phyloP scores from a whole-genome alignment of 2,329 filamentous ascomycete genomes.

The Ascochyta pisi region DNA sequence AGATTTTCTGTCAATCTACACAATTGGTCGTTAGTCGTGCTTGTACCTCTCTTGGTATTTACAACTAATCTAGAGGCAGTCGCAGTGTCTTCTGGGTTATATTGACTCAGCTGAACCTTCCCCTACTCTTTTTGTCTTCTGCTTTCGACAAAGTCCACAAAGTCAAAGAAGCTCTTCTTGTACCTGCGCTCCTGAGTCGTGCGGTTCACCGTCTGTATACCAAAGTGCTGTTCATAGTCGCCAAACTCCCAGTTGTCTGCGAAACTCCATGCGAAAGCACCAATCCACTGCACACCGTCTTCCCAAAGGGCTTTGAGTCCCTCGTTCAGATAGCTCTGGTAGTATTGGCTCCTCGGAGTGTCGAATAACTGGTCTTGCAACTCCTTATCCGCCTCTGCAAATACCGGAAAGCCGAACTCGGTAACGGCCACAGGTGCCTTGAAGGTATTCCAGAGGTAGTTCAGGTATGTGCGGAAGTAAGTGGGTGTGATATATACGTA shows the following conservation, averaged over 20 bases:
- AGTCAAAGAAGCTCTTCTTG: conserved; percentile 66
- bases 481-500: conserved; percentile 67
- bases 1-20: background rate
- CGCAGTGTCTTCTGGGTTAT: too few species aligned
- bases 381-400: conserved; percentile 54
- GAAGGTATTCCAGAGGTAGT: conserved; percentile 67
- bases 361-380: conserved; percentile 62
- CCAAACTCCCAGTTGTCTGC: conserved; percentile 66
- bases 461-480: conserved; percentile 63
- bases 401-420: conserved; percentile 66
- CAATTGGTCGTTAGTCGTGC: too few species aligned
- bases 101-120: too few species aligned
- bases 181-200: conserved; percentile 60
- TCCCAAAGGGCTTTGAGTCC: conserved; percentile 63
- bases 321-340: conserved; percentile 62
- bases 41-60: too few species aligned
- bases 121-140: background rate
- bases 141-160: conserved; percentile 59
- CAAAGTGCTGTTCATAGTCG: conserved; percentile 58
- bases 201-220: conserved; percentile 63
- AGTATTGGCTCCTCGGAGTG: conserved; percentile 61
- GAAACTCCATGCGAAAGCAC: conserved; percentile 61
- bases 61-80: too few species aligned
- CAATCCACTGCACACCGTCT: conserved; percentile 62
- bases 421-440: conserved; percentile 56